Conservation (phyloP, 202 grass and related monocot species). For the Panicum hallii region DNA sequence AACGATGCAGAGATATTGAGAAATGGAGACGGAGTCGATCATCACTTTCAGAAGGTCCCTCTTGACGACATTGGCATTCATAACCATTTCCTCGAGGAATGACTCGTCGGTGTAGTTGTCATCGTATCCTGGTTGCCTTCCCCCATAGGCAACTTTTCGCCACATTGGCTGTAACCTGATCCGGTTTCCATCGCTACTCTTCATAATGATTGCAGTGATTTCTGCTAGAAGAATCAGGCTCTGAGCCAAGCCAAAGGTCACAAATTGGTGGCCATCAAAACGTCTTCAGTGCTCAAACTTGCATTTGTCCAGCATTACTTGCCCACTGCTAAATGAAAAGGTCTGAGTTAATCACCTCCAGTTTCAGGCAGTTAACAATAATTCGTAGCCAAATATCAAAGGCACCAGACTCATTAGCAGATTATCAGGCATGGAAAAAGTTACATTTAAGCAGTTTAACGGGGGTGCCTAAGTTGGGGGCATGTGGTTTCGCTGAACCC, state of each 20-base stretch:
- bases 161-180: constrained; percentile 57
- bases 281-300: constrained; percentile 15
- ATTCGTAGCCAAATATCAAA: background rate
- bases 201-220: constrained; percentile 39
- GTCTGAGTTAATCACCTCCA: background rate
- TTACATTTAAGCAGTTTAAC: background rate
- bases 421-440: background rate
- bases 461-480: background rate
- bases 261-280: background rate
- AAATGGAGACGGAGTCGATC: constrained; percentile 79
- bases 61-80: constrained; percentile 97
- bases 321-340: background rate
- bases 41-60: constrained; percentile 77
- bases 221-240: background rate
- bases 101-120: constrained; percentile 79
- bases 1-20: constrained; percentile 79
- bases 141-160: constrained; percentile 89
- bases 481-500: too few relatives aligned
- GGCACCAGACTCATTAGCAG: background rate
- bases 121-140: constrained; percentile 75
- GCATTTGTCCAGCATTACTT: background rate
- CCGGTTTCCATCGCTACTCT: constrained; percentile 37
- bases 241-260: background rate
- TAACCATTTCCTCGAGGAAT: constrained; percentile 92
- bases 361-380: background rate